Percentiles rank a stretch among this genome's conserved stretches.
phyloP scores from a whole-genome alignment of 1,284 basidiomycete genomes.

The Caloboletus firmus region DNA sequence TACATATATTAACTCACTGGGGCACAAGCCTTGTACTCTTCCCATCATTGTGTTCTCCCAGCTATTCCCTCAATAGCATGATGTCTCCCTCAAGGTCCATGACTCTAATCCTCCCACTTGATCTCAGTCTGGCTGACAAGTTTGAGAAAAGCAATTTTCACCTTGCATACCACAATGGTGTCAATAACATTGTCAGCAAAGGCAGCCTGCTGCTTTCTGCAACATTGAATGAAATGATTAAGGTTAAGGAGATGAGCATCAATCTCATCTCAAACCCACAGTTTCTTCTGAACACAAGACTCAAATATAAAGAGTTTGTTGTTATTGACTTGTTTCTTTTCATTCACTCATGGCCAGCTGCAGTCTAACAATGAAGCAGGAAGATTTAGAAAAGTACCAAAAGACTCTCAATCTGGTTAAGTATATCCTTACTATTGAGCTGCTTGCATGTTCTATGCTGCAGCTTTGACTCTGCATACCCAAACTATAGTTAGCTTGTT shows the following conservation, averaged over 20 bases:
- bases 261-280: not conserved
- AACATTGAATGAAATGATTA: not conserved
- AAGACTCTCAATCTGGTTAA: not conserved
- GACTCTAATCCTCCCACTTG: not conserved
- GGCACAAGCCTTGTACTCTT: too few relatives aligned
- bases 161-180: not conserved
- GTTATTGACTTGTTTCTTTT: too few relatives aligned
- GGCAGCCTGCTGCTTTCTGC: not conserved
- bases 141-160: not conserved
- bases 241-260: not conserved
- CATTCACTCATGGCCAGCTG: not conserved
- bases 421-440: not conserved
- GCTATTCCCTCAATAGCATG: too few relatives aligned
- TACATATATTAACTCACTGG: too few relatives aligned
- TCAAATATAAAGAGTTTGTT: not conserved
- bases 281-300: not conserved
- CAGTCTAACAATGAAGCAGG: not conserved
- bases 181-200: not conserved
- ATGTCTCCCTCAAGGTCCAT: not conserved
- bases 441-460: not conserved
- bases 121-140: not conserved
- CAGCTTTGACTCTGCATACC: too few relatives aligned
- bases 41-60: too few relatives aligned
- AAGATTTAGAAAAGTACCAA: not conserved
- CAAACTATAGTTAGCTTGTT: too few relatives aligned